Conservation (phyloP, 306 rosid genomes). For the Glycine tomentella region DNA sequence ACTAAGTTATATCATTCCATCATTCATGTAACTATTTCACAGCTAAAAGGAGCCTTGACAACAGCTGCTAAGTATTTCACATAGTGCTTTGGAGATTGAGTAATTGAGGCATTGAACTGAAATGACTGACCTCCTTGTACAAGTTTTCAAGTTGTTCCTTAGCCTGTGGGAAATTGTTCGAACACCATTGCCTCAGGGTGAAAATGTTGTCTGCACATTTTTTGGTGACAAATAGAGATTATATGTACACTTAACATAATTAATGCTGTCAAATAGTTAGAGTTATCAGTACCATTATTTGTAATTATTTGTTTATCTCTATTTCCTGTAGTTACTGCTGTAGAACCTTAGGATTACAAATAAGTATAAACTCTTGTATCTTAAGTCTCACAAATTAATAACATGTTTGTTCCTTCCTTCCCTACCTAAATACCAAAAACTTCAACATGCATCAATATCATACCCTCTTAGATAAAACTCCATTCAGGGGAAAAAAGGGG, state of each 20-base stretch:
- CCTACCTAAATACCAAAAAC: background rate
- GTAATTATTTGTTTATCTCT: background rate
- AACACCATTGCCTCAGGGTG: slow-evolving; percentile 90
- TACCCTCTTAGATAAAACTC: too few relatives aligned
- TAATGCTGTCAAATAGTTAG: background rate
- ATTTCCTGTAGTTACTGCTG: background rate
- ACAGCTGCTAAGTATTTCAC: background rate
- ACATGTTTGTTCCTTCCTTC: background rate
- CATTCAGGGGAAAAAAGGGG: too few relatives aligned
- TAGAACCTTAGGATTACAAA: background rate
- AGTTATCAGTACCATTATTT: background rate
- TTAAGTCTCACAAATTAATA: background rate
- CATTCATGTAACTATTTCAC: slow-evolving; percentile 42
- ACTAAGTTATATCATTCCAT: slow-evolving; percentile 30
- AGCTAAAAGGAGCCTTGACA: slow-evolving; percentile 30
- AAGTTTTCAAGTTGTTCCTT: slow-evolving; percentile 90
- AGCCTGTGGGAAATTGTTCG: slow-evolving; percentile 95
- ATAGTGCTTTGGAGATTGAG: slow-evolving; percentile 8
- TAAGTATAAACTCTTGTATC: background rate
- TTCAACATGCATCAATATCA: background rate
- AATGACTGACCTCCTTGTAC: slow-evolving; percentile 83
- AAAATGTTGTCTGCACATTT: slow-evolving; percentile 72
- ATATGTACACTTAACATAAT: background rate
- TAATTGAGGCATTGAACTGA: slow-evolving; percentile 36
- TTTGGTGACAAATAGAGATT: slow-evolving; percentile 17